phyloP scores from a whole-genome alignment of 148 eudicot genomes.

The Dysphania ambrosioides region DNA sequence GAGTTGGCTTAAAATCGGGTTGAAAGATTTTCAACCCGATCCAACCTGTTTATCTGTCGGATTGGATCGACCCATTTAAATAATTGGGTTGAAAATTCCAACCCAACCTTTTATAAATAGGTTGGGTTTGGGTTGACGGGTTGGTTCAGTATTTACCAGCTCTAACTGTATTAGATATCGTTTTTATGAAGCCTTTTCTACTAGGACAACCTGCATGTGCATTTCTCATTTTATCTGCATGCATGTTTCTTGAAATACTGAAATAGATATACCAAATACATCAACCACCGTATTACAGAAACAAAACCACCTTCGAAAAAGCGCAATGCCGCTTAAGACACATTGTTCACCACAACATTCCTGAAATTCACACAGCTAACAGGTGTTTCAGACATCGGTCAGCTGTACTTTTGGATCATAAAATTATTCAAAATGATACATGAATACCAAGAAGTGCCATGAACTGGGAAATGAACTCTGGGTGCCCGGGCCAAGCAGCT shows the following conservation, averaged over 20 bases:
- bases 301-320: not conserved
- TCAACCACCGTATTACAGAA: not conserved
- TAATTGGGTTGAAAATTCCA: too few relatives aligned
- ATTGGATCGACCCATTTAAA: too few relatives aligned
- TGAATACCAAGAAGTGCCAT: slow-evolving; percentile 65
- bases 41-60: too few relatives aligned
- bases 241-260: not conserved
- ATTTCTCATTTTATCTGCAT: not conserved
- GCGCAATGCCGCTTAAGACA: not conserved
- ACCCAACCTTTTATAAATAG: too few relatives aligned
- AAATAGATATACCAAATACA: too few relatives aligned
- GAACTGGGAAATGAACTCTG: slow-evolving; percentile 84
- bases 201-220: too few relatives aligned
- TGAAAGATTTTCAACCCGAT: too few relatives aligned
- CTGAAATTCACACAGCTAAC: not conserved
- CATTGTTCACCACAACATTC: not conserved
- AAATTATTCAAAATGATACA: slow-evolving; percentile 53
- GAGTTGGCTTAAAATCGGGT: too few relatives aligned
- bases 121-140: too few relatives aligned
- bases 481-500: slow-evolving; percentile 99
- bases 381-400: not conserved
- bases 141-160: too few relatives aligned
- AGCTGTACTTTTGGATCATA: not conserved
- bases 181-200: too few relatives aligned
- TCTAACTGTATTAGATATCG: too few relatives aligned